Percentiles rank a stretch among this genome's conserved stretches.
Evolutionary conservation across 176 grass and related monocot genomes (phyloP).

Genomic region (Sorghum bicolor): Sorghum_bicolor_NCBIv3 NC_012872.2:49023001-49023500

Average conservation of each 20-base stretch:
- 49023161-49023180: slow-evolving; percentile 36
- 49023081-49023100: slow-evolving; percentile 58
- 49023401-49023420: slow-evolving; percentile 27
- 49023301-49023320: slow-evolving; percentile 41
- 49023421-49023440: slow-evolving; percentile 47
- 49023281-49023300: slow-evolving; percentile 45
- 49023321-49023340: slow-evolving; percentile 56
- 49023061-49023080: slow-evolving; percentile 28
- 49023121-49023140: slow-evolving; percentile 58
- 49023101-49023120: slow-evolving; percentile 50
- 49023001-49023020: slow-evolving; percentile 47
- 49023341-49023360: slow-evolving; percentile 47
- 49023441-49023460: slow-evolving; percentile 70
- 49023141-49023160: slow-evolving; percentile 58
- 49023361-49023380: slow-evolving; percentile 35
- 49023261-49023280: slow-evolving; percentile 40
- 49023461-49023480: slow-evolving; percentile 51
- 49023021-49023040: slow-evolving; percentile 56
- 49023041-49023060: slow-evolving; percentile 39
- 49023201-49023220: slow-evolving; percentile 52
- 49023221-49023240: slow-evolving; percentile 68
- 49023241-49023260: slow-evolving; percentile 26
- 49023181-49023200: slow-evolving; percentile 35
- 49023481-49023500: slow-evolving; percentile 41
- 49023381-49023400: slow-evolving; percentile 53